Percentiles rank a stretch among this genome's conserved stretches.
phyloP scores from a whole-genome alignment of 2,329 filamentous ascomycete species.

The Blastomyces silverae region DNA sequence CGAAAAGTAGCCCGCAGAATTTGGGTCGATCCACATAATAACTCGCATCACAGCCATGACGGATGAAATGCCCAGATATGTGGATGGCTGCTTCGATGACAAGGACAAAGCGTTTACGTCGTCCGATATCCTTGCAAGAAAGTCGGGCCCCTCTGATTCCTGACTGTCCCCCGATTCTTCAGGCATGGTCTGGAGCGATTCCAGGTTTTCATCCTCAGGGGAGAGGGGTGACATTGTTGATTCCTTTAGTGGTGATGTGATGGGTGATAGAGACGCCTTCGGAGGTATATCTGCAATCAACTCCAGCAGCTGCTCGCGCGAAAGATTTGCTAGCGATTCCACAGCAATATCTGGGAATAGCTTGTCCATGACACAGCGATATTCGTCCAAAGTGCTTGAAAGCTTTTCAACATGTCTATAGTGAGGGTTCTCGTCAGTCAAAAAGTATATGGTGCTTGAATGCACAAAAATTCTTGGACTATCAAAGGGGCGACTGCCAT shows the following conservation, averaged over 20 bases:
- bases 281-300: conserved; percentile 47
- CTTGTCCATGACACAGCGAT: conserved; percentile 55
- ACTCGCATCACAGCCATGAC: conserved; percentile 68
- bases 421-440: not conserved
- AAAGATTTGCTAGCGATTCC: conserved; percentile 47
- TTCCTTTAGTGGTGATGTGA: conserved; percentile 44
- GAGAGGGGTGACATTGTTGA: conserved; percentile 36
- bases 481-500: too few relatives aligned
- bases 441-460: not conserved
- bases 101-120: conserved; percentile 63
- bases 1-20: conserved; percentile 44
- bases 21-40: conserved; percentile 53
- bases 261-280: conserved; percentile 36
- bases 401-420: conserved; percentile 48
- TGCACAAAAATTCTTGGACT: not conserved
- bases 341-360: conserved; percentile 56
- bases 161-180: conserved; percentile 48
- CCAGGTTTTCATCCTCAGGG: conserved; percentile 49
- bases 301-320: conserved; percentile 54
- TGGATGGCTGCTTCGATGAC: conserved; percentile 54
- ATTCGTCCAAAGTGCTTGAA: conserved; percentile 60
- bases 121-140: conserved; percentile 59
- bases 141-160: conserved; percentile 48
- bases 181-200: conserved; percentile 63
- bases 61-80: conserved; percentile 67